Evolutionary conservation across 805 yeast species (phyloP).

Genomic region (Lachancea waltii): DNA sequence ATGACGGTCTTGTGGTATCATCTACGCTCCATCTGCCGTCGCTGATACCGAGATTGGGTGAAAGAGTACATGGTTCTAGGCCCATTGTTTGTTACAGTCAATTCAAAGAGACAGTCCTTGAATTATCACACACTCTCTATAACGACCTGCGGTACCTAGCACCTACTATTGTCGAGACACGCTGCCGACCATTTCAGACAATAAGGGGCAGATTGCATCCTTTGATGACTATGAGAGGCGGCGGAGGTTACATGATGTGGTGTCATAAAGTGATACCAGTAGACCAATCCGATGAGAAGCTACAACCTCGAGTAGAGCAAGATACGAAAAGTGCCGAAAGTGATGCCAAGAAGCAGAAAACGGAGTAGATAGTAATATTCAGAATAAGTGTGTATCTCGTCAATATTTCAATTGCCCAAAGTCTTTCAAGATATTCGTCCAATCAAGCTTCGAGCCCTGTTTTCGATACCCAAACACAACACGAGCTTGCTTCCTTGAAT

Average conservation of each 20-base stretch:
- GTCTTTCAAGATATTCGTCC: constrained; percentile 7
- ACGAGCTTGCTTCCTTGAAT: constrained; percentile 46
- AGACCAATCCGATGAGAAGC: constrained; percentile 8
- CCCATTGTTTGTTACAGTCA: constrained; percentile 80
- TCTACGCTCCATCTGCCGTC: constrained; percentile 66
- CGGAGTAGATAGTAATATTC: constrained; percentile 3
- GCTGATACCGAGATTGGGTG: constrained; percentile 54
- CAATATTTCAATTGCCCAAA: constrained; percentile 11
- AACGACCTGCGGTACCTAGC: constrained; percentile 68
- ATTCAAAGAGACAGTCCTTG: constrained; percentile 71
- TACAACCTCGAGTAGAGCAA: constrained; percentile 19
- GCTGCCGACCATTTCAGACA: constrained; percentile 84
- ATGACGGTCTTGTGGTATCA: constrained; percentile 71
- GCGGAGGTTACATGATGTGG: constrained; percentile 81
- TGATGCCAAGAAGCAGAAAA: constrained; percentile 11
- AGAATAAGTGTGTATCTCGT: neutral
- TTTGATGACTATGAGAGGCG: constrained; percentile 84
- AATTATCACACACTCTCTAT: constrained; percentile 57
- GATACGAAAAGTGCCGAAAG: neutral
- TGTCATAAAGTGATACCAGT: constrained; percentile 74
- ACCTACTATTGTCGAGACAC: constrained; percentile 74
- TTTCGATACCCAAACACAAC: constrained; percentile 59
- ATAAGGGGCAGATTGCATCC: constrained; percentile 94
- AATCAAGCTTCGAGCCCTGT: constrained; percentile 13
- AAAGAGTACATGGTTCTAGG: constrained; percentile 73